Percentiles rank a stretch among this genome's conserved stretches.
Conservation (phyloP, 1,284 basidiomycete genomes). For the Vanrija humicola region DNA sequence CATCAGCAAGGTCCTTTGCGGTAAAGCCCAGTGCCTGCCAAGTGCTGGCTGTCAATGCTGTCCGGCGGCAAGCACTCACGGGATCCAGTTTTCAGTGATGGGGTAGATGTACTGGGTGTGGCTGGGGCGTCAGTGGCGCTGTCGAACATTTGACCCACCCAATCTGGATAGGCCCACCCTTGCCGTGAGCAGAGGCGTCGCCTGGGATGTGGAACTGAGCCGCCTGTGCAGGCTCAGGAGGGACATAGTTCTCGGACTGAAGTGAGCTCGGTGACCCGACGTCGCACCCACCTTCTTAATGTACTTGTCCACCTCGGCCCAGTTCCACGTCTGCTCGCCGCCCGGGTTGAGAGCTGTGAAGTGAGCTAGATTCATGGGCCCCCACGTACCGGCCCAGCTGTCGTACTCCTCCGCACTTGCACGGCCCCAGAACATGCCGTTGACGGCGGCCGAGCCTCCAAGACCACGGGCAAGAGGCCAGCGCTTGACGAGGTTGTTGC, state of each 20-base stretch:
- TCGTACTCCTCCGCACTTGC: constrained; percentile 47
- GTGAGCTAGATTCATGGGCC: constrained; percentile 5
- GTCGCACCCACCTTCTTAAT: constrained; percentile 31
- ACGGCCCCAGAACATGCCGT: constrained; percentile 61
- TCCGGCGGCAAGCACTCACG: not conserved
- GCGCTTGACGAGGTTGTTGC: constrained; percentile 20
- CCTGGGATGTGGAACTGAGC: constrained; percentile 46
- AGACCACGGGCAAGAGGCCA: constrained; percentile 66
- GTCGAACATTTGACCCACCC: constrained; percentile 33
- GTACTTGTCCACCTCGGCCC: constrained; percentile 44
- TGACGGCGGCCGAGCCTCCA: constrained; percentile 65
- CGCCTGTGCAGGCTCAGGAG: constrained; percentile 47
- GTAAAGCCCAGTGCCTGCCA: constrained; percentile 53
- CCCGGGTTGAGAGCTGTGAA: constrained; percentile 22
- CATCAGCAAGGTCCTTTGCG: constrained; percentile 47
- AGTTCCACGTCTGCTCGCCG: constrained; percentile 43
- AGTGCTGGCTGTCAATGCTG: not conserved
- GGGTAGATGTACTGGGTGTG: constrained; percentile 51
- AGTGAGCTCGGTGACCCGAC: constrained; percentile 32
- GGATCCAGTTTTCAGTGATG: constrained; percentile 57
- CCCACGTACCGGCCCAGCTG: constrained; percentile 41
- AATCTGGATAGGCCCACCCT: constrained; percentile 52
- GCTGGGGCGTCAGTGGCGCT: constrained; percentile 34
- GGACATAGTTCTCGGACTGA: constrained; percentile 47
- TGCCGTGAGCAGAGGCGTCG: constrained; percentile 51